A percentile compares a stretch with the other conserved stretches of the same genome.
These are phyloP conservation scores for Alisma plantagoaquatica DNA, from an alignment of 106 monocot species.

Conservation along the genomic window DNA sequence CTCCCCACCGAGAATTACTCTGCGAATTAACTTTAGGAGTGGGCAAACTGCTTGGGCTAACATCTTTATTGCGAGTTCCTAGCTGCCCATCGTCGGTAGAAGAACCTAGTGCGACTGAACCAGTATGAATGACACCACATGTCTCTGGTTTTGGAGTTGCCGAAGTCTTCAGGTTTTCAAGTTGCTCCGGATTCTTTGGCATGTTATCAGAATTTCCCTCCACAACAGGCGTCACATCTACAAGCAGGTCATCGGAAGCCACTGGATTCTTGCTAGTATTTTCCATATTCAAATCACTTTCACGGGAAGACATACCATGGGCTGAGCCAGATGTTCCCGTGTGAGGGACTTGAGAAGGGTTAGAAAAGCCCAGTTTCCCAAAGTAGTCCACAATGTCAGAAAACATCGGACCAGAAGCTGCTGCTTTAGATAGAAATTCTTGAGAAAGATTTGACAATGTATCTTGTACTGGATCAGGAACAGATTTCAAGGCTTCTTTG, in stretches of 20 bases:
- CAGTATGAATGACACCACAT: background rate
- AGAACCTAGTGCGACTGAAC: background rate
- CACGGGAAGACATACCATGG: background rate
- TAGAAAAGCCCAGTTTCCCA: conserved; percentile 22
- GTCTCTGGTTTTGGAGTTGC: too few species aligned
- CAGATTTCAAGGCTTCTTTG: conserved; percentile 41
- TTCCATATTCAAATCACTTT: conserved; percentile 1
- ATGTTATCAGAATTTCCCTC: too few species aligned
- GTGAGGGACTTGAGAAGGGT: too few species aligned
- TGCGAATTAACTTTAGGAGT: background rate
- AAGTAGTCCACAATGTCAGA: conserved; percentile 31
- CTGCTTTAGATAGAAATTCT: conserved; percentile 37
- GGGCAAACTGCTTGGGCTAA: background rate
- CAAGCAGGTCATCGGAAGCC: background rate
- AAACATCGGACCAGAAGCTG: conserved; percentile 25
- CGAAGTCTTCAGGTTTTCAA: too few species aligned
- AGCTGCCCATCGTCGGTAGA: conserved; percentile 5
- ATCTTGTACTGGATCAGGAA: conserved; percentile 29
- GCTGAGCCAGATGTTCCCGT: too few species aligned
- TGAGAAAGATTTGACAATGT: conserved; percentile 33
- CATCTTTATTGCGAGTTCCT: too few species aligned
- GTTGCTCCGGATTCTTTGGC: conserved; percentile 1
- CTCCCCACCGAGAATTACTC: background rate
- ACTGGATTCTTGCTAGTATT: too few species aligned
- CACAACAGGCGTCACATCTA: background rate